Evolutionary conservation across 1,284 basidiomycete genomes (phyloP), one percentile per base, ranked within the genome.

Genomic region (Cryptococcus sp.): DNA sequence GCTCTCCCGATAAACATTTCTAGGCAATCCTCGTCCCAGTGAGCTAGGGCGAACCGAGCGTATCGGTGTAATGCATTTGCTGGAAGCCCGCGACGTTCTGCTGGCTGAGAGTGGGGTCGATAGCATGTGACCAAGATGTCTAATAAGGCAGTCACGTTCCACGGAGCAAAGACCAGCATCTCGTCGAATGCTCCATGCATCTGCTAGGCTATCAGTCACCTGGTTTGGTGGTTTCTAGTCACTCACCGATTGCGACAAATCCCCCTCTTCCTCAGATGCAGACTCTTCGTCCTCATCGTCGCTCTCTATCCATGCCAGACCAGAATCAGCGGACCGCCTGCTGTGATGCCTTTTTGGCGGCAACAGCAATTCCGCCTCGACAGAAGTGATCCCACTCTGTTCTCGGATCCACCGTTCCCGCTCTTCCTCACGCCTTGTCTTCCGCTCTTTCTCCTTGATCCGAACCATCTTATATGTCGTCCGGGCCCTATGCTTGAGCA

Each of bases 1-100:
- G 91, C 88, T 13, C 88, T 87, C 37, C 92, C 83, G 48, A 98
- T 81, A 44, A 98, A 79, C 68, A 94, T 91, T 72, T 97, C 93
- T 22, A 97, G 78, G 86, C 92, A 91, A 4, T 81, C 82, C 61
- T 87, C 85, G 72, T 91, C 89, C 64, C 90, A 91, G 16, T 83
- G 85, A 50, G 91, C 77, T 60, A 84, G 85, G 22, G 91, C 91
- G 73, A 93, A 94, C 43, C 88, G 83, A n/a, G 88, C 84, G 43
- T 91, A 80, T 74, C 90, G 82, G 70, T 87, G 92, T 46, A 91
- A 76, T 18, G 82, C 82, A 70, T 88, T 93, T 40, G 87, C 91
- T 44, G 85, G 92, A 56, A 92, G 81, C 21, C 85, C 71, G 74
- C 91, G 81, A 56, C 83, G 79, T 57, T 85, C 75, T 53, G 79